Evolutionary conservation across 352 stramenopile species (phyloP).

Genomic region (Phytophthora sojae): DNA sequence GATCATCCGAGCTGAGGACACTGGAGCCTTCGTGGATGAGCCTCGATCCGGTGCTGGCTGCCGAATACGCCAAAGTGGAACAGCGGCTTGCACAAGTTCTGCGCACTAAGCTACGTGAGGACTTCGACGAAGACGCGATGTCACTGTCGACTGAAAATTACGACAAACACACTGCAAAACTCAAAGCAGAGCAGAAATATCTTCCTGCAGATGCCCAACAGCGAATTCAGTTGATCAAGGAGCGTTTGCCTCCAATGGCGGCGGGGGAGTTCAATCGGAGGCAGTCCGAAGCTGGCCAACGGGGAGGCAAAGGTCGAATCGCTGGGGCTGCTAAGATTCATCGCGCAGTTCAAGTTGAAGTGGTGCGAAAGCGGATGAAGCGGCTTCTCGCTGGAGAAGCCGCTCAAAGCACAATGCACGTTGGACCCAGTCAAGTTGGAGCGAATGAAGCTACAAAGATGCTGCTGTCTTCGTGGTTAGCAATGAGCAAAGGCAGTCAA

Average conservation of each 20-base stretch:
- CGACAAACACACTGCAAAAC: slow-evolving; percentile 31
- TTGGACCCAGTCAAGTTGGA: not conserved
- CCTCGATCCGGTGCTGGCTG: slow-evolving; percentile 20
- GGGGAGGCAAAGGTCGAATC: slow-evolving; percentile 20
- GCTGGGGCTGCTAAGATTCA: slow-evolving; percentile 53
- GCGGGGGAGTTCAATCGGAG: slow-evolving; percentile 51
- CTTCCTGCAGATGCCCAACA: slow-evolving; percentile 41
- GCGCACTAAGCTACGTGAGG: slow-evolving; percentile 25
- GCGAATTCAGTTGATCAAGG: slow-evolving; percentile 52
- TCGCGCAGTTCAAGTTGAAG: slow-evolving; percentile 43
- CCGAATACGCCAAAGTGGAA: slow-evolving; percentile 29
- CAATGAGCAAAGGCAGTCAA: slow-evolving; percentile 19
- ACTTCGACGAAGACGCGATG: slow-evolving; percentile 5
- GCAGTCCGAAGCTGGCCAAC: slow-evolving; percentile 19
- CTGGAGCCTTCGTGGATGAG: slow-evolving; percentile 32
- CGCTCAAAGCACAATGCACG: slow-evolving; percentile 1
- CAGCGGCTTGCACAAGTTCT: slow-evolving; percentile 27
- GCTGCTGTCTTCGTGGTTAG: slow-evolving; percentile 25
- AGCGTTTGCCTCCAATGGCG: slow-evolving; percentile 44
- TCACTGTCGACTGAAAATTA: slow-evolving; percentile 32
- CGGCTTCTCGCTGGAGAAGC: slow-evolving; percentile 34
- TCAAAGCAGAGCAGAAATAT: slow-evolving; percentile 34
- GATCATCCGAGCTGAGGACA: not conserved
- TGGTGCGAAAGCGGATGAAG: slow-evolving; percentile 58
- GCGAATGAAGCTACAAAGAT: slow-evolving; percentile 6